These are phyloP conservation scores for Triticum aestivum DNA, from an alignment of 176 grass and related monocot genomes.

Conservation along the genomic window DNA sequence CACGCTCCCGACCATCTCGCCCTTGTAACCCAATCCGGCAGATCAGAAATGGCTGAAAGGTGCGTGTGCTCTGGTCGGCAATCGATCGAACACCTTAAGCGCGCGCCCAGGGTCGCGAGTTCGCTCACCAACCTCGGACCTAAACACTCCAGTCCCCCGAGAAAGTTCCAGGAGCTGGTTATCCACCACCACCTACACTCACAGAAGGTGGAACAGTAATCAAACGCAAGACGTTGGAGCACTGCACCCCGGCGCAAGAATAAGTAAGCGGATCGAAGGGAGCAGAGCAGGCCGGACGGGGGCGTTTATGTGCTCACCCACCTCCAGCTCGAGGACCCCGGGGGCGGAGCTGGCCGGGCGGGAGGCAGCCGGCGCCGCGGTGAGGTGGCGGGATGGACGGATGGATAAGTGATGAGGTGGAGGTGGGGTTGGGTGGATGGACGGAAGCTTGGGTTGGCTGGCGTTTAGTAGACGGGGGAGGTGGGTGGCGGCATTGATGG, in stretches of 20 bases:
- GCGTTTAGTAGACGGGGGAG: constrained; percentile 16
- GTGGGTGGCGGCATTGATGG: constrained; percentile 55
- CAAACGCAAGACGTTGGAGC: not conserved
- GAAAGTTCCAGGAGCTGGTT: constrained; percentile 15
- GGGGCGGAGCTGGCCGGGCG: constrained; percentile 19
- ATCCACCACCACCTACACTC: constrained; percentile 51
- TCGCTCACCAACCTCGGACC: constrained; percentile 44
- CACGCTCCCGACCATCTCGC: constrained; percentile 71
- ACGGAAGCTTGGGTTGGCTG: constrained; percentile 4
- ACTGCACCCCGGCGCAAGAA: not conserved
- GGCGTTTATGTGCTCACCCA: constrained; percentile 29
- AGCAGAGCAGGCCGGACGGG: not conserved
- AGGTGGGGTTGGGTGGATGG: constrained; percentile 20
- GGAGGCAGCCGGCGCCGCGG: constrained; percentile 18
- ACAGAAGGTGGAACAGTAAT: not conserved
- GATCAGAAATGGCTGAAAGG: not conserved
- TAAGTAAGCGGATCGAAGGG: not conserved
- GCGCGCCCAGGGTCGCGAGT: not conserved
- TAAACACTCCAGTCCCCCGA: not conserved
- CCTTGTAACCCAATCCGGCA: not conserved
- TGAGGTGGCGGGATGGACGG: not conserved
- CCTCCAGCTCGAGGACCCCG: constrained; percentile 45
- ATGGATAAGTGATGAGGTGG: constrained; percentile 1
- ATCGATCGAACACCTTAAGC: constrained; percentile 36
- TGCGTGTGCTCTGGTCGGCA: not conserved